phyloP scores from a whole-genome alignment of 2,329 filamentous ascomycete genomes.

The Xylariaceae sp. region DNA sequence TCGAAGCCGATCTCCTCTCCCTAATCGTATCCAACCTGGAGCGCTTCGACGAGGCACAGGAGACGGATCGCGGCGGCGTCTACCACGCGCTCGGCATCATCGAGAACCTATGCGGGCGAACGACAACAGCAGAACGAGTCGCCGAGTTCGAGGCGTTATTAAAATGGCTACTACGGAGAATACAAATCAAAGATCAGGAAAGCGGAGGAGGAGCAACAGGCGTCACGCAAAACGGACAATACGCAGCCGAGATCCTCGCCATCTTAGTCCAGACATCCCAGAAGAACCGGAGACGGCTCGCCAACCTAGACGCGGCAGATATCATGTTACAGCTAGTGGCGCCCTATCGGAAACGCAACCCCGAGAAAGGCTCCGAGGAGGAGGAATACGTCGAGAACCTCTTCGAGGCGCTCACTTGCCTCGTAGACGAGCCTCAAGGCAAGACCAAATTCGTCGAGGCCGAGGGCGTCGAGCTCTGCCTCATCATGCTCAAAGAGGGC shows the following conservation, averaged over 20 bases:
- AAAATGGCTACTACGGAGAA: constrained; percentile 72
- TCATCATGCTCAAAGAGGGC: constrained; percentile 88
- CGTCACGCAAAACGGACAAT: constrained; percentile 99
- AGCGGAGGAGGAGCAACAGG: no score
- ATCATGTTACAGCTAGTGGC: constrained; percentile 77
- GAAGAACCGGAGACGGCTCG: constrained; percentile 60
- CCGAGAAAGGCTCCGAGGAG: constrained; percentile 78
- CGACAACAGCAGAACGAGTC: constrained; percentile 65
- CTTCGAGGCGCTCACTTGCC: constrained; percentile 79
- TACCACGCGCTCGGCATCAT: constrained; percentile 81
- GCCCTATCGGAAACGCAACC: constrained; percentile 80
- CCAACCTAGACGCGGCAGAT: constrained; percentile 69
- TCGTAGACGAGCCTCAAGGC: constrained; percentile 70
- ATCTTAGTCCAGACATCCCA: constrained; percentile 77
- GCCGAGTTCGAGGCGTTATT: constrained; percentile 65
- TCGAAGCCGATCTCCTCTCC: constrained; percentile 68
- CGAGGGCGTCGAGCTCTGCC: constrained; percentile 84
- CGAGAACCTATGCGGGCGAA: constrained; percentile 71
- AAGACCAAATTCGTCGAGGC: constrained; percentile 82
- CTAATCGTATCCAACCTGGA: constrained; percentile 74
- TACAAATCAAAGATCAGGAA: constrained; percentile 50
- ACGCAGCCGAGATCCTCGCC: constrained; percentile 85
- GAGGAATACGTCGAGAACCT: constrained; percentile 94
- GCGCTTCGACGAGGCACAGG: constrained; percentile 70
- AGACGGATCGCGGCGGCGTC: constrained; percentile 74